Evolutionary conservation across 306 rosid genomes (phyloP).

Genomic region (Glycine latifolia): DNA sequence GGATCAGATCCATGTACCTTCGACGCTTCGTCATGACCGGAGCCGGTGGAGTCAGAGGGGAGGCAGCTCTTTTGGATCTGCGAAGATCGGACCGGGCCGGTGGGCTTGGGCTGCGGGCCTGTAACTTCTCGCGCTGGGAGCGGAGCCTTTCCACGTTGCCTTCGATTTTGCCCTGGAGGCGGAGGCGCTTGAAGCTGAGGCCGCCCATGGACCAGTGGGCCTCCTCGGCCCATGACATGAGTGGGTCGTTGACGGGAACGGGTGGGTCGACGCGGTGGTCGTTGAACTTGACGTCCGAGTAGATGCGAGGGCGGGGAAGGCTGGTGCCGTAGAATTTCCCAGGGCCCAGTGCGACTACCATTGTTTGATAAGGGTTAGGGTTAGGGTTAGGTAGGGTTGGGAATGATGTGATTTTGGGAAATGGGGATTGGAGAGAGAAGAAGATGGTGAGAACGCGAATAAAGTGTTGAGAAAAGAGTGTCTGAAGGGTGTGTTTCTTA

Average conservation of each 20-base stretch:
- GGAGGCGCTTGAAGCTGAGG: slow-evolving; percentile 72
- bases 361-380: slow-evolving; percentile 1
- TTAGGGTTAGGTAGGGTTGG: too few species aligned
- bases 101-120: slow-evolving; percentile 14
- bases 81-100: not conserved
- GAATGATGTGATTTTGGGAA: too few species aligned
- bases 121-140: slow-evolving; percentile 55
- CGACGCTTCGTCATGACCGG: slow-evolving; percentile 63
- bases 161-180: slow-evolving; percentile 83
- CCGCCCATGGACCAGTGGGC: slow-evolving; percentile 99
- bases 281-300: slow-evolving; percentile 58
- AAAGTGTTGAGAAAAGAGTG: too few species aligned
- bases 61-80: slow-evolving; percentile 32
- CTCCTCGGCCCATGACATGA: slow-evolving; percentile 76
- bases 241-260: slow-evolving; percentile 57
- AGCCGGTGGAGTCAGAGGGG: slow-evolving; percentile 72
- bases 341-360: slow-evolving; percentile 79
- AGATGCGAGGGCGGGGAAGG: slow-evolving; percentile 89
- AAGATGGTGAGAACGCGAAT: too few species aligned
- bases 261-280: slow-evolving; percentile 81
- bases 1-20: slow-evolving; percentile 50
- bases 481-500: not conserved
- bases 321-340: slow-evolving; percentile 83
- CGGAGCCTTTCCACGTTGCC: slow-evolving; percentile 77
- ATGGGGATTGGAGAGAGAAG: too few species aligned